Evolutionary conservation across 257 asterid genomes (phyloP).

Genomic region (Capsicum rhomboideum): DNA sequence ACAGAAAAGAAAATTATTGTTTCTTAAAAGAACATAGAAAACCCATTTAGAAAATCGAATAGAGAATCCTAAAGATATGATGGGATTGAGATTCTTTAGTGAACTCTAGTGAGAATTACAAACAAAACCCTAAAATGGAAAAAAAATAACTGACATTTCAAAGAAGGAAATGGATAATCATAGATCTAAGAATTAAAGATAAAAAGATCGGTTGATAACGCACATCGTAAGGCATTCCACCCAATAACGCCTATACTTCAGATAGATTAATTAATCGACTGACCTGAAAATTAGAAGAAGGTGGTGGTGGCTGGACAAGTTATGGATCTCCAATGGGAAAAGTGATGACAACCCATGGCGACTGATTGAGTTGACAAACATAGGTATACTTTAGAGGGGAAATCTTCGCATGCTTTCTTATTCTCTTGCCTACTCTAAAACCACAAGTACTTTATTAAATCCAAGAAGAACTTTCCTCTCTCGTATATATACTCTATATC

Average conservation of each 20-base stretch:
- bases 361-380: too few species aligned
- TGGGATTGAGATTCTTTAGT: constrained; percentile 13
- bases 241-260: too few species aligned
- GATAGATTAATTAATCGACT: background rate
- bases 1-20: background rate
- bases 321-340: too few species aligned
- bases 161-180: background rate
- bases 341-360: too few species aligned
- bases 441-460: background rate
- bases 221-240: too few species aligned
- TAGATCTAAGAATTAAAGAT: too few species aligned
- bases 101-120: constrained; percentile 42
- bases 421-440: constrained; percentile 21
- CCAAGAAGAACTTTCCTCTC: background rate
- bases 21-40: constrained; percentile 2
- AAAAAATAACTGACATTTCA: constrained; percentile 2
- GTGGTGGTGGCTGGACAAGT: constrained; percentile 18
- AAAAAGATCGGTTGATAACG: too few species aligned
- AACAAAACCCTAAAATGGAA: background rate
- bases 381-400: too few species aligned
- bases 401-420: constrained; percentile 38
- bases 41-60: constrained; percentile 7
- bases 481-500: too few species aligned
- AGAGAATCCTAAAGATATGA: constrained; percentile 3
- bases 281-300: constrained; percentile 24